These are phyloP conservation scores for Brachypodium distachyon DNA, from an alignment of 202 grass and related monocot genomes.

Conservation along the genomic window DNA sequence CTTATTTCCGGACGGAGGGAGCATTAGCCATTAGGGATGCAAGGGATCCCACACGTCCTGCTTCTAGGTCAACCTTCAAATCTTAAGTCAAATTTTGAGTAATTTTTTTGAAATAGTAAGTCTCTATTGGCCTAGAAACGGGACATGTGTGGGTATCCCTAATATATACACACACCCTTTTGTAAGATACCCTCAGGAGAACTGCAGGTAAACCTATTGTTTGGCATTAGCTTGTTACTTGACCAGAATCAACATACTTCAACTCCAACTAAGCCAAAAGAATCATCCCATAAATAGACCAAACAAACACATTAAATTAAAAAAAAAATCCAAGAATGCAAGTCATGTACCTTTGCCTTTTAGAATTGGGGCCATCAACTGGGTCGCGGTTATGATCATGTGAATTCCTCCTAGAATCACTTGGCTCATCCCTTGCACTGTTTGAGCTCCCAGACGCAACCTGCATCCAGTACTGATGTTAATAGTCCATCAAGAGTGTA, in stretches of 20 bases:
- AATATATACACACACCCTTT: not conserved
- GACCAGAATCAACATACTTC: not conserved
- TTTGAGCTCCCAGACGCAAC: slow-evolving; percentile 25
- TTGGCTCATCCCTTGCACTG: slow-evolving; percentile 28
- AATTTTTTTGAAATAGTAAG: too few species aligned
- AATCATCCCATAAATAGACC: not conserved
- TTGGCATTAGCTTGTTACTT: not conserved
- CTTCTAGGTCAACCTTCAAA: too few species aligned
- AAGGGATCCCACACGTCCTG: too few species aligned
- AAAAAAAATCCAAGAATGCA: not conserved
- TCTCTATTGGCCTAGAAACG: too few species aligned
- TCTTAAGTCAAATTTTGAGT: too few species aligned
- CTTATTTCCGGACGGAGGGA: too few species aligned
- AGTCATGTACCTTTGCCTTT: slow-evolving; percentile 55
- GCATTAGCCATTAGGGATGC: too few species aligned
- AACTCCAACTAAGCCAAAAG: not conserved
- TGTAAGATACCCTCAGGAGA: not conserved
- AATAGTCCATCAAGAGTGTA: not conserved
- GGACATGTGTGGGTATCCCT: too few species aligned
- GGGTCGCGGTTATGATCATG: slow-evolving; percentile 40
- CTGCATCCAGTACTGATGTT: slow-evolving; percentile 29
- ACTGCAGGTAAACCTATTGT: not conserved
- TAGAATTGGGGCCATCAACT: slow-evolving; percentile 65
- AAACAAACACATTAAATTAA: not conserved
- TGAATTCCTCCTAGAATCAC: slow-evolving; percentile 45